These are phyloP conservation scores for Kluyveromyces sp. DNA, from an alignment of 1,139 yeast species.

Conservation along the genomic window DNA sequence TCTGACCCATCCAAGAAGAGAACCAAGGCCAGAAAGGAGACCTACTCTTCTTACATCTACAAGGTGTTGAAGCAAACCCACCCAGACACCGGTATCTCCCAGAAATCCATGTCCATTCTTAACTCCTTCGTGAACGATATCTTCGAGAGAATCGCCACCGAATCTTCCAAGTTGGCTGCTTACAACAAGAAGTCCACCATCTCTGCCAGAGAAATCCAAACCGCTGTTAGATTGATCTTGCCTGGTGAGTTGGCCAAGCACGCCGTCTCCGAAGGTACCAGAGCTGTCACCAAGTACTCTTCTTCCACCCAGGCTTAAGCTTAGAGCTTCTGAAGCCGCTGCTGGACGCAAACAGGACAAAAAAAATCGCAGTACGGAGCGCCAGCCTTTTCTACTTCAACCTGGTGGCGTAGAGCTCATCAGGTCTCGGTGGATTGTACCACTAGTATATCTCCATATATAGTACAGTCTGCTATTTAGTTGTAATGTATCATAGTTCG, in stretches of 20 bases:
- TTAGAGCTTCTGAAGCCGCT: too few species aligned
- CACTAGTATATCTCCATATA: too few species aligned
- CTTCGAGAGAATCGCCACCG: constrained; percentile 92
- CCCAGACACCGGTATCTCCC: constrained; percentile 99
- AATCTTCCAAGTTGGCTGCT: constrained; percentile 98
- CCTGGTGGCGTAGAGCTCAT: too few species aligned
- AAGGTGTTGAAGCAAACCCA: constrained; percentile 98
- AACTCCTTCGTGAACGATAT: constrained; percentile 97
- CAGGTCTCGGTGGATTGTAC: too few species aligned
- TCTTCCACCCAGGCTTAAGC: constrained; percentile 43
- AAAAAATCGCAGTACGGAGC: too few species aligned
- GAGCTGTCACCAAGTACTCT: constrained; percentile 99
- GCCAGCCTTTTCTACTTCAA: constrained; percentile 22
- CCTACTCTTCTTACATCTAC: constrained; percentile 97
- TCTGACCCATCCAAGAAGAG: constrained; percentile 85
- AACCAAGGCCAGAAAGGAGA: constrained; percentile 96
- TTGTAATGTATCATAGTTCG: too few species aligned
- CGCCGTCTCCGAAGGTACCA: constrained; percentile 98
- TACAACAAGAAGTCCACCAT: constrained; percentile 99
- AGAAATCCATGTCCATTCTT: constrained; percentile 98
- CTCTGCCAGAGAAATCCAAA: constrained; percentile 98
- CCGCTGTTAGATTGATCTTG: constrained; percentile 97
- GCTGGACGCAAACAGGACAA: too few species aligned
- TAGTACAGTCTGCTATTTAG: too few species aligned
- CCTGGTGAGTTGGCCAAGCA: constrained; percentile 99